These are phyloP conservation scores for Gossypium laxum DNA, from an alignment of 441 rosid genomes.

Conservation along the genomic window DNA sequence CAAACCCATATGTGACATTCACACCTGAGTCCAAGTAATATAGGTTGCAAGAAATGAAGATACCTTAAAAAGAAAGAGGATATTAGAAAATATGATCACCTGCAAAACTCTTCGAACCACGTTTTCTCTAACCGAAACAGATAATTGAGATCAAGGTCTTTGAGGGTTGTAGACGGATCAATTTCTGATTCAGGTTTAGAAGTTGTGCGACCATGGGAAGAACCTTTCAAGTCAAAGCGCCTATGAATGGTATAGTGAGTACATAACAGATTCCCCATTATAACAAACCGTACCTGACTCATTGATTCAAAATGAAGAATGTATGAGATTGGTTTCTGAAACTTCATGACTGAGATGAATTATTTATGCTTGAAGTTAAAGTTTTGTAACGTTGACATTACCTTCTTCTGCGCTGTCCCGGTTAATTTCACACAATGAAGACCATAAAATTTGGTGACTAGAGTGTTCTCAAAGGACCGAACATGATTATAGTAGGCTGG, in stretches of 20 bases:
- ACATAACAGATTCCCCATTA: slow-evolving; percentile 92
- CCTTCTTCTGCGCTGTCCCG: slow-evolving; percentile 87
- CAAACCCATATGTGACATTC: not conserved
- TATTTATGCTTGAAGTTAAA: not conserved
- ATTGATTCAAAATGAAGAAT: slow-evolving; percentile 23
- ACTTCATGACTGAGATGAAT: not conserved
- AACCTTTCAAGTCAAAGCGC: slow-evolving; percentile 90
- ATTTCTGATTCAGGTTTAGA: slow-evolving; percentile 75
- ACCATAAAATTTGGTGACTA: slow-evolving; percentile 80
- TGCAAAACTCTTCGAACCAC: slow-evolving; percentile 90
- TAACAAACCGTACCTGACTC: slow-evolving; percentile 75
- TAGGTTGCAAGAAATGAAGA: not conserved
- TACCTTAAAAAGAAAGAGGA: not conserved
- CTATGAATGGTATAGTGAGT: slow-evolving; percentile 69
- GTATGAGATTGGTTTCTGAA: slow-evolving; percentile 12
- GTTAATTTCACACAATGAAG: slow-evolving; percentile 79
- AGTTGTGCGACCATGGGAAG: slow-evolving; percentile 85
- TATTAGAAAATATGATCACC: slow-evolving; percentile 32
- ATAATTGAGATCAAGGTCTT: slow-evolving; percentile 90
- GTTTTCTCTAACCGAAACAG: slow-evolving; percentile 60
- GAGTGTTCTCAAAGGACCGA: slow-evolving; percentile 67
- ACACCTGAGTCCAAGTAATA: not conserved
- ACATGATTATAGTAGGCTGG: slow-evolving; percentile 93
- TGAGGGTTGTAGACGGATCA: slow-evolving; percentile 75
- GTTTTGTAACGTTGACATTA: slow-evolving; percentile 17